These are phyloP conservation scores for Nakazawaea ishiwadae DNA, from an alignment of 805 yeast species.

Conservation along the genomic window DNA sequence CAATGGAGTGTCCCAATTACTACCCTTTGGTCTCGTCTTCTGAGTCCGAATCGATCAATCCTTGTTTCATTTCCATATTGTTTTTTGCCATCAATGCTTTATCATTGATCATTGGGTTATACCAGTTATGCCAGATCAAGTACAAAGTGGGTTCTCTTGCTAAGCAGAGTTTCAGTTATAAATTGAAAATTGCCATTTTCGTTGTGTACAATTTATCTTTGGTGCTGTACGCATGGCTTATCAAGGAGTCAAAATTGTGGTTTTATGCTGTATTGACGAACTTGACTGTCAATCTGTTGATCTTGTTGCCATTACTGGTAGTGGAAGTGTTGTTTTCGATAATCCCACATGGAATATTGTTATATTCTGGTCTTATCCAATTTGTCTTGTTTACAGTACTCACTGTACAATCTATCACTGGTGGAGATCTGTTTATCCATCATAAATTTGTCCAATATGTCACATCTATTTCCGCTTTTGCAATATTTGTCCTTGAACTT, in stretches of 20 bases:
- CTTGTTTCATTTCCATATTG: background rate
- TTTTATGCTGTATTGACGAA: background rate
- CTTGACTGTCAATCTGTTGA: background rate
- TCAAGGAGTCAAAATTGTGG: background rate
- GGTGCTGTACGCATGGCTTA: background rate
- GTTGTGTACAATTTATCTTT: background rate
- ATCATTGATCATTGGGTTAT: background rate
- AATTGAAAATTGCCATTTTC: background rate
- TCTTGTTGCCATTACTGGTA: background rate
- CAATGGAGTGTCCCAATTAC: conserved; percentile 4
- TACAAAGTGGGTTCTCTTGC: background rate
- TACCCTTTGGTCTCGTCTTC: conserved; percentile 3
- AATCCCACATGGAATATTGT: background rate
- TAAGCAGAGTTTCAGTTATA: background rate
- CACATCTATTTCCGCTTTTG: background rate
- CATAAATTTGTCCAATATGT: background rate
- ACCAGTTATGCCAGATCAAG: background rate
- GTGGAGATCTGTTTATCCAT: background rate
- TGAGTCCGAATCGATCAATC: conserved; percentile 1
- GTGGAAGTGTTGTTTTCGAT: background rate
- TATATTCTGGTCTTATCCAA: background rate
- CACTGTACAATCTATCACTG: background rate
- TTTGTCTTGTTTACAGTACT: background rate
- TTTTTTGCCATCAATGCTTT: background rate
- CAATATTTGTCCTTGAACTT: background rate